Base-by-base conservation (phyloP, 805 yeast species). In the Yarrowia deformans region DNA sequence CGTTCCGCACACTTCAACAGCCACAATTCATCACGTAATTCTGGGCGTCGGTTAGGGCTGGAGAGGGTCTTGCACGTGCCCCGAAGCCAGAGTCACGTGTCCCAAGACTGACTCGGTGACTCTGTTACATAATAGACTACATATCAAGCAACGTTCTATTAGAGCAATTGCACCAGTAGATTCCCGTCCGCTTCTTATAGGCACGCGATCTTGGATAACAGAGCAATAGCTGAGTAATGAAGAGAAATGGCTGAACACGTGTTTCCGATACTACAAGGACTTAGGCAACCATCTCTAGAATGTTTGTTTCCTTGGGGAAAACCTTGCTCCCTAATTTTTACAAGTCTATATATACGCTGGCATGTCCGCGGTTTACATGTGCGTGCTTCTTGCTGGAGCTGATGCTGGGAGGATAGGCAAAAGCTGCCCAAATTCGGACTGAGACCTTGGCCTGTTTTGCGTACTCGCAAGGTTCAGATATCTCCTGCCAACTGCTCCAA, bases 11-110 rank as follows among this genome's bases (percentile, higher is more conserved):
- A 5, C 58, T 10, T 37, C 43, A 34, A 18, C 60, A 39, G 45
- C 60, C 60, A 54, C 60, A 54, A 39, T 37, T 13, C 58, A 54
- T 35, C 58, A 54, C 58, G 58, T 54, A 54, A 54, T 54, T 50
- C 2, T 50, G 23, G 39, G 55, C 40, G 19, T 50, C 23, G 13
- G 35, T 35, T n/a, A 32, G 43, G 42, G 32, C 42, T 3, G 14
- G 19, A 37, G 35, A 39, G 35, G 1, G 12, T n/a, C 16, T 14
- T 23, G 60, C 60, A 54, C 45, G 60, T 54, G 60, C 23, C 19
- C 29, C 13, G 18, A 14, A 8, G 18, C 12, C 1, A 14, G 19
- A 14, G 23, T n/a, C 56, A 50, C 56, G 56, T 50, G 56, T 29
- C 10, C 12, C 40, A 13, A 23, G 4, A 23, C 29, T 23, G 29